phyloP scores from a whole-genome alignment of 306 rosid species.

The Senna siamea region DNA sequence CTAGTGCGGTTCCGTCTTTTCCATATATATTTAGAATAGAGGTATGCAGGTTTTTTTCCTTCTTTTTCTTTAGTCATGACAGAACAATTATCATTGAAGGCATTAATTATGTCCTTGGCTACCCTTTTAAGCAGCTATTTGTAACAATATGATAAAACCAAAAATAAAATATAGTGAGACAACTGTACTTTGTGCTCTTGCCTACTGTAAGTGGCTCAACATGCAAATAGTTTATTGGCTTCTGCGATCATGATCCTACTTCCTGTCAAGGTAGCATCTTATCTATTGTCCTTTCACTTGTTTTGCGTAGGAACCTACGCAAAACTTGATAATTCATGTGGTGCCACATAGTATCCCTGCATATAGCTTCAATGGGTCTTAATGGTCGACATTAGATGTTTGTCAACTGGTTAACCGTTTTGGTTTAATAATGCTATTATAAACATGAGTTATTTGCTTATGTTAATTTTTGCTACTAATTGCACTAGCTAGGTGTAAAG shows the following conservation, averaged over 20 bases:
- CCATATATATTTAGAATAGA: neutral
- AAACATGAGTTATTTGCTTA: slow-evolving; percentile 11
- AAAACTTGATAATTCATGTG: neutral
- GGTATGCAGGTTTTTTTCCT: neutral
- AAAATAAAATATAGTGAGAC: neutral
- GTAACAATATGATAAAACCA: neutral
- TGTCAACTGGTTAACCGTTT: neutral
- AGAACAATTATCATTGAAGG: neutral
- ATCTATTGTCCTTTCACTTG: neutral
- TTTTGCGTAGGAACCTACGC: neutral
- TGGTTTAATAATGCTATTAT: neutral
- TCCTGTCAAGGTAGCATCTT: neutral
- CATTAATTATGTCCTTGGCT: neutral
- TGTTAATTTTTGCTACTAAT: slow-evolving; percentile 3
- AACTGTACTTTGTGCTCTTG: neutral
- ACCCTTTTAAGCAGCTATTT: neutral
- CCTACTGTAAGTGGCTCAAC: neutral
- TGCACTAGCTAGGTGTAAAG: slow-evolving; percentile 17
- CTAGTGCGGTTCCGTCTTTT: slow-evolving; percentile 1
- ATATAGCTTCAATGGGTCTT: neutral
- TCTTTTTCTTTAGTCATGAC: neutral
- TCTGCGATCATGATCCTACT: neutral
- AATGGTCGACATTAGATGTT: slow-evolving; percentile 26
- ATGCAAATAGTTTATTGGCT: too few relatives aligned
- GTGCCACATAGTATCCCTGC: slow-evolving; percentile 14